These are phyloP conservation scores for Beauveria sp. DNA, from an alignment of 2,329 filamentous ascomycete species.

Conservation along the genomic window DNA sequence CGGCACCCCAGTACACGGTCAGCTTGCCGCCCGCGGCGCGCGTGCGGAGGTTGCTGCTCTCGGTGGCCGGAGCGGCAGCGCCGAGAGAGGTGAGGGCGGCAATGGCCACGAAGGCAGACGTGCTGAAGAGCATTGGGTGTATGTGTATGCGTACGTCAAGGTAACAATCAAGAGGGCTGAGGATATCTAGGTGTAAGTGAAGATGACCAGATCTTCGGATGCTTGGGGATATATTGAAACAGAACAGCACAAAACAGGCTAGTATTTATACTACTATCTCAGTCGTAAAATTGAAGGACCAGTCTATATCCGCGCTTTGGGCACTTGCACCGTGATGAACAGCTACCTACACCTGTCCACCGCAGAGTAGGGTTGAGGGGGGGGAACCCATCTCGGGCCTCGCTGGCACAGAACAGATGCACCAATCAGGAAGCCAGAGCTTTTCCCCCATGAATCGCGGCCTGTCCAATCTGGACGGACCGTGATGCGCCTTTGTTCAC, in stretches of 20 bases:
- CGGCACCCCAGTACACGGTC: slow-evolving; percentile 17
- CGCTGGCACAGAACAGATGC: slow-evolving; percentile 1
- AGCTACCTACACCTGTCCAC: not conserved
- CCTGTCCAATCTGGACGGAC: not conserved
- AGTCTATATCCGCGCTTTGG: not conserved
- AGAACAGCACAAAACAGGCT: not conserved
- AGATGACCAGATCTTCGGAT: not conserved
- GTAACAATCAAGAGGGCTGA: not conserved
- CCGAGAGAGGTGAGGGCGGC: slow-evolving; percentile 5
- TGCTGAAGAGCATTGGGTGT: slow-evolving; percentile 7
- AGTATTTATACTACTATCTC: not conserved
- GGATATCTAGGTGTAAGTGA: not conserved
- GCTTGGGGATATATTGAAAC: not conserved
- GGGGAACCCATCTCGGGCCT: not conserved
- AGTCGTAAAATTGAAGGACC: not conserved
- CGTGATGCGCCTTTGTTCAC: not conserved
- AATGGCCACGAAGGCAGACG: slow-evolving; percentile 1
- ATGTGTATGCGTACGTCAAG: not conserved
- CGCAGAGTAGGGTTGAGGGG: not conserved
- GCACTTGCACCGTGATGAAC: not conserved
- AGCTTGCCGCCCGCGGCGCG: slow-evolving; percentile 15
- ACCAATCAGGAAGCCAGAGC: not conserved
- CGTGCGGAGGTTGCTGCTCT: not conserved
- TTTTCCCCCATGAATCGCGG: not conserved
- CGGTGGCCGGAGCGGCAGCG: not conserved